Conservation (phyloP, 495 filamentous ascomycete species). For the Friedmanniomyces endolithicus region DNA sequence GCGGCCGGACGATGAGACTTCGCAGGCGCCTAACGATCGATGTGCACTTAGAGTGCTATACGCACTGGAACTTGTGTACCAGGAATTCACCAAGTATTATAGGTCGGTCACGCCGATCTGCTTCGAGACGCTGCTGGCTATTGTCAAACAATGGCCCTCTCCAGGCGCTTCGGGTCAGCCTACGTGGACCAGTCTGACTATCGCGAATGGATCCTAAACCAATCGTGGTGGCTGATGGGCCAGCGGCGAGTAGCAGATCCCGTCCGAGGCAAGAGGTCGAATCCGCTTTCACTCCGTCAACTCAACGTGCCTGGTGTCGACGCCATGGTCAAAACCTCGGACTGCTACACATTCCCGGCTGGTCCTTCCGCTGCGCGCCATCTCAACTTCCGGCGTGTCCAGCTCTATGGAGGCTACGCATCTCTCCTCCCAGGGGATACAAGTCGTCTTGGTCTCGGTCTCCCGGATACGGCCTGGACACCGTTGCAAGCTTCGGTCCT, state of each 20-base stretch:
- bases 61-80: too few species aligned
- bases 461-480: slow-evolving; percentile 38
- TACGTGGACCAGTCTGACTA: slow-evolving; percentile 46
- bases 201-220: slow-evolving; percentile 44
- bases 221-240: slow-evolving; percentile 38
- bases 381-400: slow-evolving; percentile 40
- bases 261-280: slow-evolving; percentile 31
- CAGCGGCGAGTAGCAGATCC: slow-evolving; percentile 35
- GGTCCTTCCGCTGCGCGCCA: slow-evolving; percentile 32
- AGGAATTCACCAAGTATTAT: too few species aligned
- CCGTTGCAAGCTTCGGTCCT: slow-evolving; percentile 12
- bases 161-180: slow-evolving; percentile 32
- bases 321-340: slow-evolving; percentile 30
- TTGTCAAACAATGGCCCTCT: slow-evolving; percentile 44
- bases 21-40: slow-evolving; percentile 3
- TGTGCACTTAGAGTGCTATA: too few species aligned
- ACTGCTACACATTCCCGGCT: slow-evolving; percentile 31
- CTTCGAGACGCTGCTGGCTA: slow-evolving; percentile 38
- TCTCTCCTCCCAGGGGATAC: slow-evolving; percentile 32
- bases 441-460: slow-evolving; percentile 31
- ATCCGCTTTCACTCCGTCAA: slow-evolving; percentile 26
- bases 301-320: slow-evolving; percentile 29
- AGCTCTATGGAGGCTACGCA: slow-evolving; percentile 29
- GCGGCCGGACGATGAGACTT: neutral
- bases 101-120: slow-evolving; percentile 46